These are phyloP conservation scores for Phytopythium montanum DNA, from an alignment of 352 stramenopile genomes.

Conservation along the genomic window DNA sequence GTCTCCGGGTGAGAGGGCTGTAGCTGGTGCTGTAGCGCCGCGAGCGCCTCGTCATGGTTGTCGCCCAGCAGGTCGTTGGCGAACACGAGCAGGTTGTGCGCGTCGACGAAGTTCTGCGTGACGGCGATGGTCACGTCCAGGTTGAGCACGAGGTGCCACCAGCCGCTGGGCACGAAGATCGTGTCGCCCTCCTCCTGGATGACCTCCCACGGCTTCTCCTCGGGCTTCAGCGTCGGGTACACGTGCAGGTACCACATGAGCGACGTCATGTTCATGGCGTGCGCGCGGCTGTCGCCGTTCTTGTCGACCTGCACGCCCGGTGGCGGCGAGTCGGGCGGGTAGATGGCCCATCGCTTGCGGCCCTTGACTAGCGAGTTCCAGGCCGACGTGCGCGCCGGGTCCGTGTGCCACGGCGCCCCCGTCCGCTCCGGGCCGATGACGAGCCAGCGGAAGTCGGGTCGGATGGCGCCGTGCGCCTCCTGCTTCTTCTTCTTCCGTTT, in stretches of 20 bases:
- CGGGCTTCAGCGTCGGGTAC: conserved; percentile 68
- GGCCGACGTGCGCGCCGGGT: conserved; percentile 93
- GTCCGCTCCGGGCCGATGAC: conserved; percentile 80
- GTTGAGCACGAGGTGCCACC: conserved; percentile 98
- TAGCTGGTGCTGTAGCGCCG: conserved; percentile 49
- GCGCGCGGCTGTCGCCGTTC: conserved; percentile 48
- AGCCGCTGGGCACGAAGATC: conserved; percentile 96
- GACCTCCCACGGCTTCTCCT: conserved; percentile 75
- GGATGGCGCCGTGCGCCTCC: conserved; percentile 30
- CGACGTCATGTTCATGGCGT: conserved; percentile 73
- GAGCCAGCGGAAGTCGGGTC: conserved; percentile 78
- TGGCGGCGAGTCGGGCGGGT: conserved; percentile 82
- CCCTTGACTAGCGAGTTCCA: conserved; percentile 96
- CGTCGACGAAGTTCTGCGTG: conserved; percentile 95
- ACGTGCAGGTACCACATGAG: conserved; percentile 85
- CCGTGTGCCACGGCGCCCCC: conserved; percentile 94
- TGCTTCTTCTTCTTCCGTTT: conserved; percentile 32
- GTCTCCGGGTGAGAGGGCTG: conserved; percentile 42
- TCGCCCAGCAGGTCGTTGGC: conserved; percentile 66
- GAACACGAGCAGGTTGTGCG: conserved; percentile 76
- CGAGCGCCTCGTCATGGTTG: conserved; percentile 53
- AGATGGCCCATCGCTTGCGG: conserved; percentile 95
- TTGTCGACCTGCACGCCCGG: conserved; percentile 62
- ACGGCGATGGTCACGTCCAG: conserved; percentile 93
- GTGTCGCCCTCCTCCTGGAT: conserved; percentile 93